Evolutionary conservation across 805 yeast species (phyloP), one percentile per base, ranked within the genome.

Genomic region (Saccharomyces jurei): DNA sequence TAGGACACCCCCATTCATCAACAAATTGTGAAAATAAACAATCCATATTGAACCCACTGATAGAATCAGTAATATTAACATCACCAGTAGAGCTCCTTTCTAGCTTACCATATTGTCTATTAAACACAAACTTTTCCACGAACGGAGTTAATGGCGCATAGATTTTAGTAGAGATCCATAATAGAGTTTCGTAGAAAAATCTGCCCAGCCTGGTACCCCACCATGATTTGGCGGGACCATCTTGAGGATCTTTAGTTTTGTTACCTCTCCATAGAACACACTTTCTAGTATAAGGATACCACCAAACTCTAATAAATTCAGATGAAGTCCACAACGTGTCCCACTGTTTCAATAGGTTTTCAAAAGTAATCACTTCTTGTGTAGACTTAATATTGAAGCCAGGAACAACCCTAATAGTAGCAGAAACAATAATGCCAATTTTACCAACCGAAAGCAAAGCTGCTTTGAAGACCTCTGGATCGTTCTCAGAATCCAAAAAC

Each of bases 1-100:
- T 73, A 22, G 98, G 98, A 50, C 95, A 81, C n/a, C 94, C 90
- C 98, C 98, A 92, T 73, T 92, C 99, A 67, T 91, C 84, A 51
- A 92, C 98, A 71, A 84, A 91, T 71, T 92, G 99, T 48, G 90
- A 83, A 70, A 89, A 92, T 61, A 92, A 74, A 69, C 98, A 94
- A 74, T 94, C 98, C 96, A 92, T 89, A 70, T 88, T 89, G 64
- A 92, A 81, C 6, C 92, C 96, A 56, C 86, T 88, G 48, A 88
- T 92, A 3, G 96, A 86, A 55, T 81, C 79, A 63, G 85, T 89
- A 10, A 91, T 89, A 2, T 88, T 86, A 50, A 80, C 71, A 53
- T 80, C 83, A 31, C 82, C 83, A n/a, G 68, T 69, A 22, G 80
- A 81, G 41, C 78, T 75, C 6, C 87, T 84, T 64, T 86, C 91